Conservation (phyloP, 2,329 filamentous ascomycete species). For the Achaetomium macrosporum region DNA sequence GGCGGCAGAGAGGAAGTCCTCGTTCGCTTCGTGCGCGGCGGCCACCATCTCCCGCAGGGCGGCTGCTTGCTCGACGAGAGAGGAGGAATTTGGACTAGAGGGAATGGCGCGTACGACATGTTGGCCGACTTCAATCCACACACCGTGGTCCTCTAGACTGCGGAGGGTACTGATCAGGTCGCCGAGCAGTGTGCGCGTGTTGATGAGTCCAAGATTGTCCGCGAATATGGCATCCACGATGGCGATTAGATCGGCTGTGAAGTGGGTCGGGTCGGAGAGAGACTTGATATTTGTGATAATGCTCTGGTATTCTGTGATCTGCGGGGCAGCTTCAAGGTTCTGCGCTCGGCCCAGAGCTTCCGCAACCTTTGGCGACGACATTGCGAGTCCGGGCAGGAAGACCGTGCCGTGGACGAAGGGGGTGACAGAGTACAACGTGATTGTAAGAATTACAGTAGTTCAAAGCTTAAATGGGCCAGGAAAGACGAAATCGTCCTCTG, state of each 20-base stretch:
- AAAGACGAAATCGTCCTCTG: not conserved
- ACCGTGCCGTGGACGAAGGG: not conserved
- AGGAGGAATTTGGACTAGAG: slow-evolving; percentile 49
- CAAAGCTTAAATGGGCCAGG: not conserved
- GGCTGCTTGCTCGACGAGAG: slow-evolving; percentile 80
- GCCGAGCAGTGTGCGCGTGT: slow-evolving; percentile 26
- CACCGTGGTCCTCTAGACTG: slow-evolving; percentile 52
- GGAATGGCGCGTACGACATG: slow-evolving; percentile 63
- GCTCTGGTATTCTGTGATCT: slow-evolving; percentile 18
- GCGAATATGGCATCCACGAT: slow-evolving; percentile 23
- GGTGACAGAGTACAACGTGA: not conserved
- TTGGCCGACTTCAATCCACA: slow-evolving; percentile 69
- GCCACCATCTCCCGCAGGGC: slow-evolving; percentile 75
- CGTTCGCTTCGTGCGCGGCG: slow-evolving; percentile 72
- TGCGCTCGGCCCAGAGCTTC: slow-evolving; percentile 20
- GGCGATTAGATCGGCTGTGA: slow-evolving; percentile 24
- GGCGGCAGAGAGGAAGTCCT: slow-evolving; percentile 76
- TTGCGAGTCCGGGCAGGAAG: slow-evolving; percentile 3
- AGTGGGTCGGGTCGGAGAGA: slow-evolving; percentile 17
- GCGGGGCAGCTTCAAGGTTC: slow-evolving; percentile 4
- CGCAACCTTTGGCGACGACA: slow-evolving; percentile 22
- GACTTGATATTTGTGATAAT: slow-evolving; percentile 24
- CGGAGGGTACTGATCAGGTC: slow-evolving; percentile 46
- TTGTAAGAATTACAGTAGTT: not conserved
- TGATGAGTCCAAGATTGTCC: slow-evolving; percentile 26